Evolutionary conservation across 2,329 filamentous ascomycete species (phyloP).

Genomic region (Pseudogymnoascus destructans): DNA sequence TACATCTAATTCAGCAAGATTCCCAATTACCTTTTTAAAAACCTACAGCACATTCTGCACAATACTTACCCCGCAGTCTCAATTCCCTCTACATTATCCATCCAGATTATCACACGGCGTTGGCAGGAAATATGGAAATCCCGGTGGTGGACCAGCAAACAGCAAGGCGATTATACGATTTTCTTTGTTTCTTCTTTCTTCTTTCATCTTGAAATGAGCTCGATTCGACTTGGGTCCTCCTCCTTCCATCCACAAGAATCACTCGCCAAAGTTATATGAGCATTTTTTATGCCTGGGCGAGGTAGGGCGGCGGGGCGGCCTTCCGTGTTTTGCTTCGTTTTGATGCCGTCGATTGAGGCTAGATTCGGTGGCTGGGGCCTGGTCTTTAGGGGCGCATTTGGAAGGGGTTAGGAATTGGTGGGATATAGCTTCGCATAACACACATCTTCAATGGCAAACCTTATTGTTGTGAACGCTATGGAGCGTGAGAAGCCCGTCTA

Average conservation of each 20-base stretch:
- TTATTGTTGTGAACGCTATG: not conserved
- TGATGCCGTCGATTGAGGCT: conserved; percentile 7
- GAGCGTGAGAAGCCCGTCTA: not conserved
- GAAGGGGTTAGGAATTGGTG: conserved; percentile 1
- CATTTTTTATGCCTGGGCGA: not conserved
- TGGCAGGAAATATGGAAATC: not conserved
- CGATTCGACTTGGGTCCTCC: conserved; percentile 3
- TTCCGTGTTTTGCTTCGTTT: not conserved
- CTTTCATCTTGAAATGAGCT: conserved; percentile 3
- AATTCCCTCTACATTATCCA: conserved; percentile 2
- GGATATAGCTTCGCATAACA: not conserved
- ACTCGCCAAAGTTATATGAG: conserved; percentile 1
- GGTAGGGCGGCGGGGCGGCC: not conserved
- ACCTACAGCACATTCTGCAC: conserved; percentile 1
- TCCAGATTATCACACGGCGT: conserved; percentile 7
- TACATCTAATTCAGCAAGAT: conserved; percentile 2
- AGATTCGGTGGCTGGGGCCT: conserved; percentile 1
- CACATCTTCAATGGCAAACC: conserved; percentile 4
- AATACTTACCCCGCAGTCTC: conserved; percentile 2
- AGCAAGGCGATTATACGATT: conserved; percentile 8
- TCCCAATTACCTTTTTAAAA: not conserved
- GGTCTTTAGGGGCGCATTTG: conserved; percentile 3
- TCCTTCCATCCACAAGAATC: not conserved
- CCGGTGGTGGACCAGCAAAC: not conserved
- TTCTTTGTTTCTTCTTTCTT: conserved; percentile 3